A percentile compares a stretch with the other conserved stretches of the same genome.
Conservation (phyloP, 352 stramenopile genomes). For the Nothophytophthora sp. region DNA sequence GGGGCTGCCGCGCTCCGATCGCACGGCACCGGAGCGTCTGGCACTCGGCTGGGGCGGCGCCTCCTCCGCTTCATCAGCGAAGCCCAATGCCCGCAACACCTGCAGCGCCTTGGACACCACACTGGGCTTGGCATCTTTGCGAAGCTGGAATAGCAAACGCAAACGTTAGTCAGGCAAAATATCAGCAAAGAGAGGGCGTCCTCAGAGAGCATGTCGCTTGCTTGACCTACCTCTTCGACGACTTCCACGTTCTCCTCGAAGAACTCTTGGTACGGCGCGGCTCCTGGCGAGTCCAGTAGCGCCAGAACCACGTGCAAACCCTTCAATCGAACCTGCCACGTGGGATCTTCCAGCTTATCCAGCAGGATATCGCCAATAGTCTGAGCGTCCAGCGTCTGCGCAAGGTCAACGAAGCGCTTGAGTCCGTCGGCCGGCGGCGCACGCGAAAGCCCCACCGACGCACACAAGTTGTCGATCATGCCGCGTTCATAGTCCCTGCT, state of each 20-base stretch:
- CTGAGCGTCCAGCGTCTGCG: conserved; percentile 84
- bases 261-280: conserved; percentile 69
- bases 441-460: conserved; percentile 70
- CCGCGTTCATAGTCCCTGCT: conserved; percentile 86
- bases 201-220: too few relatives aligned
- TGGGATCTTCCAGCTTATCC: conserved; percentile 85
- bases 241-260: conserved; percentile 87
- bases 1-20: conserved; percentile 17
- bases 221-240: conserved; percentile 67
- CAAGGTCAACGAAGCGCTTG: conserved; percentile 85
- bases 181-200: not conserved
- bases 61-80: conserved; percentile 46
- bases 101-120: conserved; percentile 78
- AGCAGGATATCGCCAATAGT: conserved; percentile 86
- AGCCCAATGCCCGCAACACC: conserved; percentile 66
- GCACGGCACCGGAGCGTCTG: conserved; percentile 9
- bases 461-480: conserved; percentile 85
- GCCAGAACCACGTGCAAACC: conserved; percentile 77
- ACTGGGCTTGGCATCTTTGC: conserved; percentile 75
- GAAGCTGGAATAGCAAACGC: conserved; percentile 35
- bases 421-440: conserved; percentile 76
- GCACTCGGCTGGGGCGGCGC: conserved; percentile 6
- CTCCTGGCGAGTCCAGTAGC: conserved; percentile 69
- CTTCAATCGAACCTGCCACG: conserved; percentile 85
- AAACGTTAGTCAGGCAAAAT: not conserved